Base-by-base conservation (phyloP, 2,329 filamentous ascomycete species). In the Cercospora janseana region DNA sequence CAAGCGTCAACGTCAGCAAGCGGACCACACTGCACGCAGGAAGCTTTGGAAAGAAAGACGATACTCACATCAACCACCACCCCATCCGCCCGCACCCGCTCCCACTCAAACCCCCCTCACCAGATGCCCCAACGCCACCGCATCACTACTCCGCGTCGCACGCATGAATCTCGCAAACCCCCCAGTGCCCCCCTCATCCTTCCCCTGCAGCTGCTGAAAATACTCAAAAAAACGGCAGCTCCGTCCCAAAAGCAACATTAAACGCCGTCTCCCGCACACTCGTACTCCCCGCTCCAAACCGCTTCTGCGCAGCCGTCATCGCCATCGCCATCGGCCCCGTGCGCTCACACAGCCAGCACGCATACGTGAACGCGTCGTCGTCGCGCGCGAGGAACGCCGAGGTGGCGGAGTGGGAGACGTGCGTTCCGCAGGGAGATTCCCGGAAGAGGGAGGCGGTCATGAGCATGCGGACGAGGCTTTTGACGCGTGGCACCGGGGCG, bases 61-160 rank as follows among this genome's bases (percentile, higher is more conserved):
- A 46, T 12, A 47, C 43, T 26, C 29, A 73, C 73, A 26, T 75
- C 60, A 50, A 85, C 80, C 4, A 84, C 79, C 27, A 83, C 65
- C 0, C 71, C 78, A 2, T 75, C 79, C 4, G 66, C 60, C 2
- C 52, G 52, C 1, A 82, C 63, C 1, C 69, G 69, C 1, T 70
- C 64, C 58, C 83, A 76, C 58, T 81, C 75, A 58, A 78, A 82
- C n/a, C 28, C 73, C 76, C 31, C 79, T 66, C 2, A 81, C 70
- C 9, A 83, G 70, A 55, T 80, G 72, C 15, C 65, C 12, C 12
- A 28, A 12, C 6, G 26, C 6, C 6, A 28, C 12, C 6, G 6
- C 12, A 28, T 28, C 26, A 12, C 26, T 28, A 12, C 26, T 28
- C 12, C 26, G 6, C 26, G 12, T 12, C 6, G 26, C 26, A 6